Base-by-base conservation (phyloP, 2,329 filamentous ascomycete genomes). In the Penicillium sp. region DNA sequence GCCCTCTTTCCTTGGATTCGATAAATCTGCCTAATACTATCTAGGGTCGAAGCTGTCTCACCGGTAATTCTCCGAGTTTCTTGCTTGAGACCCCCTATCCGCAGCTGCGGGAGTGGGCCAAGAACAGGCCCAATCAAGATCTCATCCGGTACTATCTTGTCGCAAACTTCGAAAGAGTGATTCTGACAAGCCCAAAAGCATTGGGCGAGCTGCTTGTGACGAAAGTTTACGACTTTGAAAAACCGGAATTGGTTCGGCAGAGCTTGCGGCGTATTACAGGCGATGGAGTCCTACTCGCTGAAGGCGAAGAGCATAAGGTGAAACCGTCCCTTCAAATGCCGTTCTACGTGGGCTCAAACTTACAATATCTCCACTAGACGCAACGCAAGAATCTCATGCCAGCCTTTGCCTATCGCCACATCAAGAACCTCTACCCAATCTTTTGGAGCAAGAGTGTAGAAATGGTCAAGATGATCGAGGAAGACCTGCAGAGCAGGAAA, bases 271-370 rank as follows among this genome's bases (percentile, higher is more conserved):
- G 63, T 21, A 48, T 74, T 6, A 57, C 72, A 1, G 74, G 74
- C 1, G 58, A 70, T 43, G 73, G 73, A 0, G 31, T 76, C 10
- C 70, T 96, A 33, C 73, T 96, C 10, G 86, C 88, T 2, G 90
- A 96, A 68, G 90, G 90, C n/a, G 87, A 94, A 12, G 87, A 90
- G 61, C 91, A 96, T 68, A 93, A 85, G 71, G 73, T 80, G 60
- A 15, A 54, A 6, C 19, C 24, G 17, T 7, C 19, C 3, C 24
- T 24, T 9, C 2, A 15, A 7, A 21, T 21, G 2, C 13, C 5
- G 21, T 19, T 28, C 34, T 8, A 3, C 13, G 31, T n/a, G 10
- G 0, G 32, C 33, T 15, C 22, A 28, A 24, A 29, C 34, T 49
- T 13, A 54, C 52, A 40, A 52, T 35, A 10, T 7, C 26, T 12